A percentile compares a stretch with the other conserved stretches of the same genome.
phyloP scores from a whole-genome alignment of 2,329 filamentous ascomycete genomes.

The Nectriaceae sp. region DNA sequence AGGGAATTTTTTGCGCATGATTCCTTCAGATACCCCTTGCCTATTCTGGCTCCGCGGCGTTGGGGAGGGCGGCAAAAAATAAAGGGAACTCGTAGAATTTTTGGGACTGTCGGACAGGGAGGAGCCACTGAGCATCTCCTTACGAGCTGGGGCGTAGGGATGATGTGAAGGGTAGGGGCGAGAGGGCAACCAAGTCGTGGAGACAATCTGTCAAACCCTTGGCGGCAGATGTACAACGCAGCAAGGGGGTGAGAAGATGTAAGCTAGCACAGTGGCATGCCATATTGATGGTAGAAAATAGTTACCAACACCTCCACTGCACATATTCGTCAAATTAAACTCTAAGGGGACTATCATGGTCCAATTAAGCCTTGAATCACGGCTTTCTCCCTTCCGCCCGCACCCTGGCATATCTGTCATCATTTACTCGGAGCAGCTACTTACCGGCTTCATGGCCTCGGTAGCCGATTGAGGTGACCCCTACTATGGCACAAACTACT shows the following conservation, averaged over 20 bases:
- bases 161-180: slow-evolving; percentile 3
- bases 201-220: not conserved
- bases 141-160: slow-evolving; percentile 20
- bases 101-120: slow-evolving; percentile 20
- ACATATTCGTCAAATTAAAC: too few relatives aligned
- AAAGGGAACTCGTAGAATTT: slow-evolving; percentile 23
- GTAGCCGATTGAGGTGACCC: too few relatives aligned
- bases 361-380: too few relatives aligned
- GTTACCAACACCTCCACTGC: not conserved
- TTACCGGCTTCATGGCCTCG: too few relatives aligned
- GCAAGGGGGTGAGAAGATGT: not conserved
- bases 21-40: slow-evolving; percentile 23
- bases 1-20: slow-evolving; percentile 6
- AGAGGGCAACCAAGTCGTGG: not conserved
- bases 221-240: not conserved
- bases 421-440: too few relatives aligned
- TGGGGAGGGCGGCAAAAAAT: slow-evolving; percentile 28
- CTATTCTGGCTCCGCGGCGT: slow-evolving; percentile 28
- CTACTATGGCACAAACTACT: too few relatives aligned
- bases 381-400: too few relatives aligned
- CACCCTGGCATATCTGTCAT: too few relatives aligned
- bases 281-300: not conserved
- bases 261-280: not conserved
- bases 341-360: too few relatives aligned
- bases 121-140: slow-evolving; percentile 14